Evolutionary conservation across 1,139 yeast genomes (phyloP).

Genomic region (Scheffersomyces cryptocercus): DNA sequence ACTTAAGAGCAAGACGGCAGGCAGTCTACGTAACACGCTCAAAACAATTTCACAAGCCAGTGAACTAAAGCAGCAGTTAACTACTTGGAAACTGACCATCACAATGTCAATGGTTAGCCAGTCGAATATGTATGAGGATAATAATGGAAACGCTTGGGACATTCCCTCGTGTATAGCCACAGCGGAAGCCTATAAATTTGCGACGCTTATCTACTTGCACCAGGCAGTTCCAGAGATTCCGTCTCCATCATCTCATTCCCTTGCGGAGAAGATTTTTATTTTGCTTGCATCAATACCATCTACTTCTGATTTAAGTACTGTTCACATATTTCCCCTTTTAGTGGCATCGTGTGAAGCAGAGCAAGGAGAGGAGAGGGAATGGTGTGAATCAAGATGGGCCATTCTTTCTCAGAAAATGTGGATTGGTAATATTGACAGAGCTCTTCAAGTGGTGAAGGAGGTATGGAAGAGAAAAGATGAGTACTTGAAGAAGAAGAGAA

Average conservation of each 20-base stretch:
- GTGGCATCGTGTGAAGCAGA: slow-evolving; percentile 66
- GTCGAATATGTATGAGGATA: slow-evolving; percentile 26
- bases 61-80: slow-evolving; percentile 51
- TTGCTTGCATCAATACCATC: slow-evolving; percentile 63
- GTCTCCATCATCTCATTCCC: slow-evolving; percentile 50
- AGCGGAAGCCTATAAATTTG: slow-evolving; percentile 66
- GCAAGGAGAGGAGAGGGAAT: slow-evolving; percentile 57
- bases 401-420: slow-evolving; percentile 54
- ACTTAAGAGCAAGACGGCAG: slow-evolving; percentile 1
- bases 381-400: slow-evolving; percentile 64
- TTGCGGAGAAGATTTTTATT: slow-evolving; percentile 62
- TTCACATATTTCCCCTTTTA: slow-evolving; percentile 64
- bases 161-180: slow-evolving; percentile 62
- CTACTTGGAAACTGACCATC: slow-evolving; percentile 55
- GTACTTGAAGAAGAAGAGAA: slow-evolving; percentile 23
- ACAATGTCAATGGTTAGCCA: slow-evolving; percentile 36
- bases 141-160: slow-evolving; percentile 43
- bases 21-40: slow-evolving; percentile 37
- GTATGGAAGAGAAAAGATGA: slow-evolving; percentile 66
- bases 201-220: slow-evolving; percentile 59
- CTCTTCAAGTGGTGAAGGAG: slow-evolving; percentile 68
- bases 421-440: slow-evolving; percentile 66
- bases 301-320: slow-evolving; percentile 54
- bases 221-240: slow-evolving; percentile 74
- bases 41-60: slow-evolving; percentile 56